A percentile compares a stretch with the other conserved stretches of the same genome.
Conservation (phyloP, 495 filamentous ascomycete genomes). For the Halenospora varia region DNA sequence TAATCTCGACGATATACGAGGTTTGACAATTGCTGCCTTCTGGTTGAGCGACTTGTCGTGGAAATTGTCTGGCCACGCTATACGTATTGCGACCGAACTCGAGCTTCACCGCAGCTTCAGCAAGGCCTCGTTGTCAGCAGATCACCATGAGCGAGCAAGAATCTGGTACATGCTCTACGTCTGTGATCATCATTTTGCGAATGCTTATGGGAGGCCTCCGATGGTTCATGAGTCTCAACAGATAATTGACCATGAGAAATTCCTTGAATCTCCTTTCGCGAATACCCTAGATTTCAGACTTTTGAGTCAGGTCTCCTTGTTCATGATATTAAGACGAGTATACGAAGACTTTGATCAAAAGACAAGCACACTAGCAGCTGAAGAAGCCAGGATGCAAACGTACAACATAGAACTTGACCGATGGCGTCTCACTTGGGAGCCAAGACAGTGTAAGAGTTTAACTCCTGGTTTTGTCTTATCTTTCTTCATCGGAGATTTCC, state of each 20-base stretch:
- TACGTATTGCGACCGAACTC: constrained; percentile 35
- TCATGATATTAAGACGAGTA: constrained; percentile 51
- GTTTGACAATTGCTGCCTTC: constrained; percentile 32
- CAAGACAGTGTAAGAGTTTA: no score
- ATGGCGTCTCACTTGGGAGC: no score
- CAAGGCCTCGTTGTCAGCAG: constrained; percentile 4
- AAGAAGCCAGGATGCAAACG: constrained; percentile 39
- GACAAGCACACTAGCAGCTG: constrained; percentile 13
- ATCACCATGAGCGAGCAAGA: constrained; percentile 38
- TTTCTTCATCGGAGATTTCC: no score
- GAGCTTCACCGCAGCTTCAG: constrained; percentile 34
- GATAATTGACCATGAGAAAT: constrained; percentile 46
- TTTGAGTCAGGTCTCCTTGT: constrained; percentile 51
- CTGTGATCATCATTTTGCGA: constrained; percentile 39
- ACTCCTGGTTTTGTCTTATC: no score
- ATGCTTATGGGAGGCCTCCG: constrained; percentile 33
- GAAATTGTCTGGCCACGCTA: constrained; percentile 33
- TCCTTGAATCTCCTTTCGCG: constrained; percentile 39
- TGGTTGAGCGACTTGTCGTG: constrained; percentile 31
- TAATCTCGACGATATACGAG: constrained; percentile 32
- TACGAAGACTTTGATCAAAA: constrained; percentile 51
- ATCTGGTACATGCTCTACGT: constrained; percentile 35
- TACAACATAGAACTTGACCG: no score
- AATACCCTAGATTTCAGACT: constrained; percentile 49
- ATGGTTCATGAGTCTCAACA: constrained; percentile 45